These are phyloP conservation scores for Ophiocordyceps sinensis DNA, from an alignment of 2,329 filamentous ascomycete genomes.

Conservation along the genomic window DNA sequence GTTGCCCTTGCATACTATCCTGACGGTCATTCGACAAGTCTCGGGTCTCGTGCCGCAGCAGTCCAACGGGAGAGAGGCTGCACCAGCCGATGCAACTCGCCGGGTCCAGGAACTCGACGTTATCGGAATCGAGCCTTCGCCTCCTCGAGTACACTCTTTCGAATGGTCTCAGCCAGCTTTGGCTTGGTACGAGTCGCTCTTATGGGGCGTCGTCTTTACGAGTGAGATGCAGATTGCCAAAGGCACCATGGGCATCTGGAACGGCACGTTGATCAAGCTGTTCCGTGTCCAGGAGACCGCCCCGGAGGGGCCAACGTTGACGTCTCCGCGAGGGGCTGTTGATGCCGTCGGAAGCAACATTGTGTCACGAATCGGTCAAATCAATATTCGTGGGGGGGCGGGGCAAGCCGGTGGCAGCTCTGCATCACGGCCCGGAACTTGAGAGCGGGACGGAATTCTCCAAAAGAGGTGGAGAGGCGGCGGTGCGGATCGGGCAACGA, in stretches of 20 bases:
- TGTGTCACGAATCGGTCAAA: slow-evolving; percentile 70
- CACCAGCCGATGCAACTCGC: slow-evolving; percentile 31
- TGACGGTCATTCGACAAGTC: slow-evolving; percentile 60
- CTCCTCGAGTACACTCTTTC: slow-evolving; percentile 72
- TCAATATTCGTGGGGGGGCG: slow-evolving; percentile 48
- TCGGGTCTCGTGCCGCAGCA: slow-evolving; percentile 40
- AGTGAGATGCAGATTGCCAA: slow-evolving; percentile 78
- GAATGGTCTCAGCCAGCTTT: slow-evolving; percentile 85
- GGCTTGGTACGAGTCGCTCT: slow-evolving; percentile 88
- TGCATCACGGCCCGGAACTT: slow-evolving; percentile 3
- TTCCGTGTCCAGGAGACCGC: slow-evolving; percentile 83
- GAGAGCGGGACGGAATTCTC: neutral
- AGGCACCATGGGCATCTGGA: slow-evolving; percentile 88
- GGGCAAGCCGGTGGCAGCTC: slow-evolving; percentile 7
- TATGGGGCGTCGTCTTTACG: slow-evolving; percentile 89
- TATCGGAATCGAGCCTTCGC: slow-evolving; percentile 58
- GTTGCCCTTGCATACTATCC: slow-evolving; percentile 72
- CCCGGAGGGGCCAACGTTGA: slow-evolving; percentile 63
- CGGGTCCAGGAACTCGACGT: slow-evolving; percentile 48
- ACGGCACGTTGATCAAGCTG: slow-evolving; percentile 72
- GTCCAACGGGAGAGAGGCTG: slow-evolving; percentile 26
- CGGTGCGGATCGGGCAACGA: too few relatives aligned
- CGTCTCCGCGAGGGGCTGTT: slow-evolving; percentile 77
- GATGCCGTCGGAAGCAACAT: slow-evolving; percentile 87
- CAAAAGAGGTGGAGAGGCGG: too few relatives aligned